Base-by-base conservation (phyloP, 2,329 filamentous ascomycete species). In the Ceratocystis variospora region DNA sequence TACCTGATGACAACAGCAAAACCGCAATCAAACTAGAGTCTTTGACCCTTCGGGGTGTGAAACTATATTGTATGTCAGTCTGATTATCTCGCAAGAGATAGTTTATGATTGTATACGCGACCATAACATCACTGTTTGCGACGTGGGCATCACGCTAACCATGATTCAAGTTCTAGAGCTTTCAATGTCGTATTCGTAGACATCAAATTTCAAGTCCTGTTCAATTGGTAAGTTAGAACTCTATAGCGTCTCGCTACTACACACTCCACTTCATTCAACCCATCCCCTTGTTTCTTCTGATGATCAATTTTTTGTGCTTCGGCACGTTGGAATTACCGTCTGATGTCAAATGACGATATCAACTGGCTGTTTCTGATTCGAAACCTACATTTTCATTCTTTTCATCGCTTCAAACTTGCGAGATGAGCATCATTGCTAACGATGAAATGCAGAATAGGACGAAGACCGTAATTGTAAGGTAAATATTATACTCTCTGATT, bases 11-110 rank as follows among this genome's bases (percentile, higher is more conserved):
- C 86, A 90, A 78, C 76, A 80, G 79, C 81, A 83, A 87, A 90
- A 90, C 88, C 87, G 83, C 86, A 87, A 92, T 92, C 89, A 87
- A 92, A 92, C 89, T 95, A 95, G 90, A 95, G 90, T 95, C 90
- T 95, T 94, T 94, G 90, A 95, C 86, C 87, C 55, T 25, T 80
- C 76, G 75, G 76, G 81, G 85, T 82, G 87, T 93, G 89, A 92
- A 92, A 93, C 87, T 77, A 84, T 77, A 75, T 81, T 84, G 85
- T 86, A 93, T 88, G 89, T 94, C 89, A 94, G 89, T 90, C 89
- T 94, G 89, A 94, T 81, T 74, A 74, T 68, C 64, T 53, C 12
- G 46, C 22, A 64, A 31, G 33, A 67, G 61, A 66, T 67, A 22
- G 33, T 44, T 62, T 28, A 59, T 45, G 67, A 63, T 64, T 61